A percentile compares a stretch with the other conserved stretches of the same genome.
Evolutionary conservation across 352 stramenopile species (phyloP).

Genomic region (Globisporangium ultimum): DNA sequence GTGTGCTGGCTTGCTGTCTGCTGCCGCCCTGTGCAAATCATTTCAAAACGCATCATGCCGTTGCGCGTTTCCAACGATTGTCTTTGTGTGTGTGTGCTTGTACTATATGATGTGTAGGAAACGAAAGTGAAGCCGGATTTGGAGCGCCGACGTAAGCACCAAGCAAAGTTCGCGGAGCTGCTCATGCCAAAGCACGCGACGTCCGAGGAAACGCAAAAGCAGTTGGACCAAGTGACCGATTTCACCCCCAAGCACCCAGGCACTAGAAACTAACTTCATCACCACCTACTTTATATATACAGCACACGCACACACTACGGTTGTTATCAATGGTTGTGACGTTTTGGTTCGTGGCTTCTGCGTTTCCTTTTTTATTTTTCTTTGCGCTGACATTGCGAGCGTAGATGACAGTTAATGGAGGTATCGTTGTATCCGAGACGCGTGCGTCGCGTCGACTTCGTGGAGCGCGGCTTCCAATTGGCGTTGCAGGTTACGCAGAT

Average conservation of each 20-base stretch:
- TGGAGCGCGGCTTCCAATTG: constrained; percentile 66
- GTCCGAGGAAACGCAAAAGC: constrained; percentile 63
- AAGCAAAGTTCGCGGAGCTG: constrained; percentile 74
- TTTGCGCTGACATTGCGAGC: constrained; percentile 5
- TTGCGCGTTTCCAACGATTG: background rate
- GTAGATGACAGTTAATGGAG: constrained; percentile 33
- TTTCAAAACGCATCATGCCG: background rate
- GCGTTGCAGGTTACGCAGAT: constrained; percentile 57
- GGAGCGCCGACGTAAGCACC: constrained; percentile 56
- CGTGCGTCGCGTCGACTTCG: constrained; percentile 65
- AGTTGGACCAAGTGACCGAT: constrained; percentile 75
- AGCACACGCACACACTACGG: too few relatives aligned
- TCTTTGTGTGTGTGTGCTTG: background rate
- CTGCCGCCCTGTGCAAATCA: too few relatives aligned
- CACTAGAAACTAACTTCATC: background rate
- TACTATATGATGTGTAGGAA: constrained; percentile 36
- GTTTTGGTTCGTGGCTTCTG: too few relatives aligned
- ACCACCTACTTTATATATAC: too few relatives aligned
- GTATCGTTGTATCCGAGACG: constrained; percentile 73
- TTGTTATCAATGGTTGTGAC: too few relatives aligned
- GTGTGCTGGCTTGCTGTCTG: too few relatives aligned
- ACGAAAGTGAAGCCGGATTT: constrained; percentile 58
- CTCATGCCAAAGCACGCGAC: constrained; percentile 47
- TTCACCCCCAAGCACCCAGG: constrained; percentile 23
- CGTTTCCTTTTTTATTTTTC: background rate